phyloP scores from a whole-genome alignment of 169 alveolate species.

The Theileria equi region DNA sequence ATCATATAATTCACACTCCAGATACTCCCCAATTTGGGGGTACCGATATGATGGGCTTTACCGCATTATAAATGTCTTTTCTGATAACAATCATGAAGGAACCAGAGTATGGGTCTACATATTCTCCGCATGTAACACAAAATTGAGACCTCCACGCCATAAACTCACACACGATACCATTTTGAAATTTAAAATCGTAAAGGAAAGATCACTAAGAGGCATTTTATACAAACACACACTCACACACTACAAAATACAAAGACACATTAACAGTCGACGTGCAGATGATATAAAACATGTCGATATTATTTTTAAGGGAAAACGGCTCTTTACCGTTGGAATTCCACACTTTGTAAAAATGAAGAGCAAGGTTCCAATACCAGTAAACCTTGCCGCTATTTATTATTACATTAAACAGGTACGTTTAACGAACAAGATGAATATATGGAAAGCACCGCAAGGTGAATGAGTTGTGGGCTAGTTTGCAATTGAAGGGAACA shows the following conservation, averaged over 20 bases:
- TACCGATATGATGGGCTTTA: conserved; percentile 55
- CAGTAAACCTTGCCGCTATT: conserved; percentile 34
- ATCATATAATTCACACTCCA: conserved; percentile 18
- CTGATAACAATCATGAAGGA: conserved; percentile 49
- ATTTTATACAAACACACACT: neutral
- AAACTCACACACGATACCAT: conserved; percentile 6
- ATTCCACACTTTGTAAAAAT: conserved; percentile 22
- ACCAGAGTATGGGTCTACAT: conserved; percentile 37
- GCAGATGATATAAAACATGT: conserved; percentile 31
- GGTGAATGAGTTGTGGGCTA: no score
- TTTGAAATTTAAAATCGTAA: neutral
- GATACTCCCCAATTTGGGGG: conserved; percentile 57
- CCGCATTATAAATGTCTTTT: conserved; percentile 47
- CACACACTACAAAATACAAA: conserved; percentile 19
- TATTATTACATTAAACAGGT: conserved; percentile 21
- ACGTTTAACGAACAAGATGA: neutral
- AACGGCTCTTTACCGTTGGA: conserved; percentile 32
- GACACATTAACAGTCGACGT: neutral
- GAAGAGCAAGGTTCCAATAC: conserved; percentile 12
- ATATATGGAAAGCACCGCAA: no score
- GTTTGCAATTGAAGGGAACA: no score
- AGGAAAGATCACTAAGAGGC: conserved; percentile 11
- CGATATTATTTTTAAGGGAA: conserved; percentile 19
- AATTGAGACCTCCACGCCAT: conserved; percentile 31
- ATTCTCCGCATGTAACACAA: conserved; percentile 37